phyloP scores from a whole-genome alignment of 176 grass and related monocot species.

The Carex scoparia region DNA sequence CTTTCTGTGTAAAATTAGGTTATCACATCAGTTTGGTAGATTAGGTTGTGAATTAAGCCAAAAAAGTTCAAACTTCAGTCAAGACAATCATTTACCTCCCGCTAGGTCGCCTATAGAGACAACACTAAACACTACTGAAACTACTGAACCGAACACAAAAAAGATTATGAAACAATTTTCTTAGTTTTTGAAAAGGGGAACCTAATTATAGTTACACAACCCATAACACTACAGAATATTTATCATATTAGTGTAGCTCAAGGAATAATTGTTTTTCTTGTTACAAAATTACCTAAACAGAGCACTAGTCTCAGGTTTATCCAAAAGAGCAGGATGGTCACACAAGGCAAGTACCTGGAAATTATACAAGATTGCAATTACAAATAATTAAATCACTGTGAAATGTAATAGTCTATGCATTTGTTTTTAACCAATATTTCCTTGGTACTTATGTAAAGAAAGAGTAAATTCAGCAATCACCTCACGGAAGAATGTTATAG shows the following conservation, averaged over 20 bases:
- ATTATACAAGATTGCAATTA: conserved; percentile 21
- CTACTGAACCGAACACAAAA: not conserved
- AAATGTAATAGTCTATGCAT: not conserved
- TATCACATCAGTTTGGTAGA: too few relatives aligned
- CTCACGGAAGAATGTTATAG: conserved; percentile 92
- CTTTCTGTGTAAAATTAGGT: too few relatives aligned
- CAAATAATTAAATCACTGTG: not conserved
- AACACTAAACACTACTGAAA: not conserved
- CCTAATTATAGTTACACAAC: not conserved
- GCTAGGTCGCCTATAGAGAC: too few relatives aligned
- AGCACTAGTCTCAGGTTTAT: conserved; percentile 52
- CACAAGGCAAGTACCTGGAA: conserved; percentile 87
- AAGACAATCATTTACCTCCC: too few relatives aligned
- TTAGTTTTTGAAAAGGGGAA: not conserved
- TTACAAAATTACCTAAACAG: conserved; percentile 61
- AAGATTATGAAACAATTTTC: not conserved
- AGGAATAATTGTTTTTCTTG: not conserved
- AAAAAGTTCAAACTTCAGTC: too few relatives aligned
- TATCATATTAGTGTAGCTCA: not conserved
- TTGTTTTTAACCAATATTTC: not conserved
- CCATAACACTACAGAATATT: not conserved
- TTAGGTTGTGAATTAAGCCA: too few relatives aligned
- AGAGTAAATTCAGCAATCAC: conserved; percentile 34
- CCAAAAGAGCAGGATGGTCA: conserved; percentile 75
- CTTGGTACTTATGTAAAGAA: not conserved